Conservation (phyloP, 805 yeast species). For the Metschnikowia bowlesiae region DNA sequence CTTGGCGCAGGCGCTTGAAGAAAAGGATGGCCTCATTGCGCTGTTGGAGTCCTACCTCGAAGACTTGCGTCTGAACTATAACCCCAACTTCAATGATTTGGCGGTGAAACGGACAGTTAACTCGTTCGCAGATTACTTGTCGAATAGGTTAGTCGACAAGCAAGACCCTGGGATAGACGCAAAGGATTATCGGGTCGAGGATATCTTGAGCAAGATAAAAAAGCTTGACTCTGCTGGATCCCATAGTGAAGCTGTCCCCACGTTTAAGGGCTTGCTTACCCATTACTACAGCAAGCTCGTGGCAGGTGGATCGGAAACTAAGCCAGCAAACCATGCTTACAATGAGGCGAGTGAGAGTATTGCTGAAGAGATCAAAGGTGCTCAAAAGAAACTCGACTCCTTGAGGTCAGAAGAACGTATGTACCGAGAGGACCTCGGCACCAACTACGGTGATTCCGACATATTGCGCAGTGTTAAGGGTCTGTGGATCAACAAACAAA, state of each 20-base stretch:
- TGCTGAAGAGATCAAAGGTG: slow-evolving; percentile 11
- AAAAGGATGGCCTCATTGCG: neutral
- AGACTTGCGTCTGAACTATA: slow-evolving; percentile 54
- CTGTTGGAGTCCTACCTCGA: slow-evolving; percentile 45
- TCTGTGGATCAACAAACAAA: slow-evolving; percentile 41
- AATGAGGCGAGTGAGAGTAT: neutral
- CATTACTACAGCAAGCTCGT: slow-evolving; percentile 16
- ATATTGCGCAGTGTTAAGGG: slow-evolving; percentile 56
- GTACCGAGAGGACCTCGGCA: slow-evolving; percentile 20
- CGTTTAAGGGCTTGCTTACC: slow-evolving; percentile 21
- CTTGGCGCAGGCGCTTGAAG: neutral
- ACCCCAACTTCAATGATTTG: slow-evolving; percentile 79
- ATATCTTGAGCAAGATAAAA: slow-evolving; percentile 1
- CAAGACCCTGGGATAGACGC: neutral
- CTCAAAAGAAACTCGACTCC: slow-evolving; percentile 16
- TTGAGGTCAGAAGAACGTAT: slow-evolving; percentile 13
- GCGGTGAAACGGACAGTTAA: slow-evolving; percentile 75
- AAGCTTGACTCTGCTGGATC: neutral
- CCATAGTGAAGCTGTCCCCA: slow-evolving; percentile 1
- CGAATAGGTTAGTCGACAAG: slow-evolving; percentile 26
- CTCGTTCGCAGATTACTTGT: slow-evolving; percentile 45
- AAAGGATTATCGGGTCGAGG: neutral
- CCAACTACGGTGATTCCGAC: slow-evolving; percentile 56
- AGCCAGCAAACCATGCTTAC: neutral
- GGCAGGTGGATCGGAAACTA: neutral